Conservation (phyloP, 2,329 filamentous ascomycete genomes). For the Claviceps sp. region DNA sequence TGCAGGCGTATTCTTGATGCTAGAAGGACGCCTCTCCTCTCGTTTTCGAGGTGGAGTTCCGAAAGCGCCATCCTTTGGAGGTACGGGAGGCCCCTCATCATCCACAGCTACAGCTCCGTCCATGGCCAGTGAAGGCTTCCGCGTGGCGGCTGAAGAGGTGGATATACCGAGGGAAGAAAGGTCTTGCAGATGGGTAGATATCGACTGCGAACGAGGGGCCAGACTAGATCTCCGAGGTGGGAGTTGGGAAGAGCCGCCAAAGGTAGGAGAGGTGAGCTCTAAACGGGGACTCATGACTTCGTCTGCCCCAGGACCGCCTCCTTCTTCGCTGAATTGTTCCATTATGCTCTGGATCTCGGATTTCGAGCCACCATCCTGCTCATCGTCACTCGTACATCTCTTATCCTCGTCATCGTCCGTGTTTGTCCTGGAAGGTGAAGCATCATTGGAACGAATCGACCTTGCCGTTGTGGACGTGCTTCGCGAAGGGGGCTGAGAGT, state of each 20-base stretch:
- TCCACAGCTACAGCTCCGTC: conserved; percentile 22
- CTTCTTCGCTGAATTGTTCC: conserved; percentile 77
- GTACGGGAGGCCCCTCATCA: conserved; percentile 42
- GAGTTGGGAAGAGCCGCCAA: conserved; percentile 53
- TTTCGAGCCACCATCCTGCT: conserved; percentile 54
- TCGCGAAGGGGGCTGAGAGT: conserved; percentile 44
- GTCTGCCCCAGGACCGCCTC: conserved; percentile 56
- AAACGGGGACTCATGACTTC: conserved; percentile 87
- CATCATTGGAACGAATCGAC: conserved; percentile 28
- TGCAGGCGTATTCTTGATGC: conserved; percentile 20
- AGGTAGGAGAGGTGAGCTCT: conserved; percentile 67
- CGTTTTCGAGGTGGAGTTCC: conserved; percentile 19
- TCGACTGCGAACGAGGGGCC: conserved; percentile 48
- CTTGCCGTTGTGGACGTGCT: conserved; percentile 41
- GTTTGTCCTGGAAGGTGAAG: conserved; percentile 38
- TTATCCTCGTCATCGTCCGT: conserved; percentile 47
- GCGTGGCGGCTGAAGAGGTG: conserved; percentile 24
- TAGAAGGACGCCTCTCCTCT: conserved; percentile 23
- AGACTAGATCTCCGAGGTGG: conserved; percentile 80
- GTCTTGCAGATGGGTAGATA: conserved; percentile 36
- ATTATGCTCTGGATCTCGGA: conserved; percentile 96
- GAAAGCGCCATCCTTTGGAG: conserved; percentile 43
- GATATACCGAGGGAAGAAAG: conserved; percentile 29
- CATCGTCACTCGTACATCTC: conserved; percentile 44
- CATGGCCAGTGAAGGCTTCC: conserved; percentile 22